Evolutionary conservation across 1,284 basidiomycete species (phyloP).

Genomic region (Leccinum pallidistipes): DNA sequence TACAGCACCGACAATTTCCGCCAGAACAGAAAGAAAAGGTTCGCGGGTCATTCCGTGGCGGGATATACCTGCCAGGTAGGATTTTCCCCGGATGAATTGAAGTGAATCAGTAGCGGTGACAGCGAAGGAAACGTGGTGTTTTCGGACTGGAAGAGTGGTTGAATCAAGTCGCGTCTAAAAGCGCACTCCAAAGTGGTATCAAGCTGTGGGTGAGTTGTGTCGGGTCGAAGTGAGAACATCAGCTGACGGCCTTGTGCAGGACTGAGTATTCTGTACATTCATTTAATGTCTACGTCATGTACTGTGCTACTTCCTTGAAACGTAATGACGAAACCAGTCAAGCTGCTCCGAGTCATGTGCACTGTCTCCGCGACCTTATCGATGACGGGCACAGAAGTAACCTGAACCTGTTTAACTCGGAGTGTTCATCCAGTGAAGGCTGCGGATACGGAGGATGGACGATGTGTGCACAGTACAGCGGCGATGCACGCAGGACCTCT

Average conservation of each 20-base stretch:
- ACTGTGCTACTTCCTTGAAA: too few species aligned
- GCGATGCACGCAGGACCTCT: too few species aligned
- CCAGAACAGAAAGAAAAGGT: slow-evolving; percentile 97
- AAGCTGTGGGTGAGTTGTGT: slow-evolving; percentile 78
- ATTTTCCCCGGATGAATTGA: slow-evolving; percentile 92
- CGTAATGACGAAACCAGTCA: too few species aligned
- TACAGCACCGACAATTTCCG: slow-evolving; percentile 97
- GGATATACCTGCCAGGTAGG: slow-evolving; percentile 97
- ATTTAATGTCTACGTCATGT: not conserved
- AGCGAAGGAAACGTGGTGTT: slow-evolving; percentile 94
- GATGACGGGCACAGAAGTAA: too few species aligned
- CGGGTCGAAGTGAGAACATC: not conserved
- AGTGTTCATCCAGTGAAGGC: too few species aligned
- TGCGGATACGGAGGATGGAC: too few species aligned
- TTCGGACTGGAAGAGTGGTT: slow-evolving; percentile 99
- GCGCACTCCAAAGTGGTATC: slow-evolving; percentile 96
- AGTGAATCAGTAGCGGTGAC: slow-evolving; percentile 96
- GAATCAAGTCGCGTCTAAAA: slow-evolving; percentile 86
- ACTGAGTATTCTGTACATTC: slow-evolving; percentile 30
- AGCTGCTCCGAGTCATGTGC: too few species aligned
- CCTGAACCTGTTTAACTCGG: too few species aligned
- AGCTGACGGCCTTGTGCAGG: slow-evolving; percentile 31
- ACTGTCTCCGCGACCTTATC: too few species aligned
- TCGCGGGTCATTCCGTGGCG: slow-evolving; percentile 94
- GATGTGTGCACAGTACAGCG: too few species aligned